These are phyloP conservation scores for Ogataea glucozyma DNA, from an alignment of 805 yeast species.

Conservation along the genomic window DNA sequence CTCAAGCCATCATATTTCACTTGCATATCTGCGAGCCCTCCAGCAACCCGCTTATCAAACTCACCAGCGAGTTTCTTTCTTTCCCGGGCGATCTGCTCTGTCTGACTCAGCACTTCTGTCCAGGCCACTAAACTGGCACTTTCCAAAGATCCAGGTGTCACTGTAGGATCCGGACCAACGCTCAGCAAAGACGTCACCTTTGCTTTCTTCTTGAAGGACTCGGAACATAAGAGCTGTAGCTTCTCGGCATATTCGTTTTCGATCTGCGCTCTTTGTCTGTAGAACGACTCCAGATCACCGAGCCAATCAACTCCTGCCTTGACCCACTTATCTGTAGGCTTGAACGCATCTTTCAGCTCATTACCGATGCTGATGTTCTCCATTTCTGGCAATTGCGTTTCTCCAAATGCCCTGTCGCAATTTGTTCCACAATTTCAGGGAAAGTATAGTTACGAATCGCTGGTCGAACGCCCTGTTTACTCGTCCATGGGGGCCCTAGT, in stretches of 20 bases:
- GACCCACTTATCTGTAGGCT: slow-evolving; percentile 78
- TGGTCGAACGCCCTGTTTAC: too few species aligned
- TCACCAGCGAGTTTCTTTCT: slow-evolving; percentile 59
- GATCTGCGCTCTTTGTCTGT: slow-evolving; percentile 75
- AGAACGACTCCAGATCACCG: slow-evolving; percentile 76
- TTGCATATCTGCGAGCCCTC: slow-evolving; percentile 57
- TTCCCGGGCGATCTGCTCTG: slow-evolving; percentile 76
- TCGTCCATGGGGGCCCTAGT: too few species aligned
- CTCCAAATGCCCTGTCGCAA: not conserved
- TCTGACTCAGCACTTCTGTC: slow-evolving; percentile 83
- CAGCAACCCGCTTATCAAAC: slow-evolving; percentile 58
- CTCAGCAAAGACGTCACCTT: slow-evolving; percentile 63
- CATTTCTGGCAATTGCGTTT: slow-evolving; percentile 15
- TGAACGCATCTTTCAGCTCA: slow-evolving; percentile 78
- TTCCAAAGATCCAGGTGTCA: slow-evolving; percentile 95
- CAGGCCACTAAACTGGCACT: slow-evolving; percentile 85
- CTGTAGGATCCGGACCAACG: slow-evolving; percentile 88
- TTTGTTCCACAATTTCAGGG: too few species aligned
- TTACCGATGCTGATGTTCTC: slow-evolving; percentile 55
- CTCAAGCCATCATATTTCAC: slow-evolving; percentile 54
- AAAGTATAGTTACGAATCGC: too few species aligned
- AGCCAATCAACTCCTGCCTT: slow-evolving; percentile 72
- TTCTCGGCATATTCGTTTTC: slow-evolving; percentile 82
- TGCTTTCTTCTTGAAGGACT: slow-evolving; percentile 76
- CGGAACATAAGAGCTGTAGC: slow-evolving; percentile 61